Base-by-base conservation (phyloP, 2,329 filamentous ascomycete genomes). In the Nemania sp. region DNA sequence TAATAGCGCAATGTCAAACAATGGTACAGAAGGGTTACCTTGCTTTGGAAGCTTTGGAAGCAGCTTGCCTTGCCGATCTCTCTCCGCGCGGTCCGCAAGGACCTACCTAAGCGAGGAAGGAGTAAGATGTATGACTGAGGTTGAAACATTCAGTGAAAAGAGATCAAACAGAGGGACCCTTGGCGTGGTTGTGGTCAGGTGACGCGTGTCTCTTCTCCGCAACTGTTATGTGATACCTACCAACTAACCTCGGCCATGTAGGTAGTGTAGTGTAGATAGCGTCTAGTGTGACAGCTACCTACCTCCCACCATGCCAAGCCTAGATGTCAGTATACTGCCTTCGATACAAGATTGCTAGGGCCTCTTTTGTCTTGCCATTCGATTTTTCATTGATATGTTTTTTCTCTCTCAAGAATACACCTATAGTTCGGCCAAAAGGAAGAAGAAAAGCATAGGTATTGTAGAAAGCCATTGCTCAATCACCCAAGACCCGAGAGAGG, bases 391-490 rank as follows among this genome's bases (percentile, higher is more conserved):
- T n/a, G n/a, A n/a, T n/a, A n/a, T n/a, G n/a, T n/a, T n/a, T n/a
- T n/a, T n/a, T n/a, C n/a, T n/a, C n/a, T n/a, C n/a, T n/a, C n/a
- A n/a, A n/a, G n/a, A n/a, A n/a, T n/a, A 17, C n/a, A 20, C 47
- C 45, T 57, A 21, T 53, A 17, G 20, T 17, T 62, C 58, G 59
- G 59, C 48, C 59, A 59, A 62, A 62, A 52, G 62, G 54, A 62
- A 52, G 62, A 51, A 62, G 42, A 18, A 54, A 56, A 48, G 18
- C 18, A 17, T 51, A n/a, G 34, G 25, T 4, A 29, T 29, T 18
- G 29, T 15, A 20, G 32, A 21, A 35, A 48, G 34, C 18, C 48
- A 45, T 39, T 39, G 29, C 46, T 21, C 39, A 51, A 34, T 43
- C 34, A 42, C 52, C 32, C 40, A 35, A 50, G 52, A 43, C 25